A percentile compares a stretch with the other conserved stretches of the same genome.
phyloP scores from a whole-genome alignment of 1,284 basidiomycete genomes.

The Cerrena zonata region DNA sequence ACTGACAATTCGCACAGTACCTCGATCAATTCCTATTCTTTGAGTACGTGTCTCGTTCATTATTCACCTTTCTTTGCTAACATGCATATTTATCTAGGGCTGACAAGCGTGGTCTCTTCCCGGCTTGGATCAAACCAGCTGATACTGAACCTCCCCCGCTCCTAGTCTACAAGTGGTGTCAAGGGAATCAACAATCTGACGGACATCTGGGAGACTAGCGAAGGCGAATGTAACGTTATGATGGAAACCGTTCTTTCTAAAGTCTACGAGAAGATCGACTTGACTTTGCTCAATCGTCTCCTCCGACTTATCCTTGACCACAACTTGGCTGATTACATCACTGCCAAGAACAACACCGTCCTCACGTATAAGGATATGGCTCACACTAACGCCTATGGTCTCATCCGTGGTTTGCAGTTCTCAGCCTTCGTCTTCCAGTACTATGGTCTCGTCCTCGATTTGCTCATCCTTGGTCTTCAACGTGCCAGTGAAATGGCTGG shows the following conservation, averaged over 20 bases:
- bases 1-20: constrained; percentile 52
- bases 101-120: constrained; percentile 96
- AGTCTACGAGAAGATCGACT: constrained; percentile 96
- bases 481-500: constrained; percentile 96
- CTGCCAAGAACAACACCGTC: constrained; percentile 93
- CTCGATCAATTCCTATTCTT: constrained; percentile 88
- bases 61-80: constrained; percentile 3
- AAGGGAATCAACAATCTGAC: constrained; percentile 90
- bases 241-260: constrained; percentile 96
- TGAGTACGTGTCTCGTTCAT: too few relatives aligned
- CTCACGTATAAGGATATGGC: constrained; percentile 86
- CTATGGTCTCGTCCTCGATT: constrained; percentile 85
- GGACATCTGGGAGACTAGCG: constrained; percentile 93
- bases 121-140: constrained; percentile 94
- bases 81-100: too few relatives aligned
- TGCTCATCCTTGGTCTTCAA: constrained; percentile 89
- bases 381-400: constrained; percentile 85
- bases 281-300: constrained; percentile 89
- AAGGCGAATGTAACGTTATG: constrained; percentile 93
- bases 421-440: constrained; percentile 97
- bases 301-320: constrained; percentile 92
- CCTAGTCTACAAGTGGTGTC: constrained; percentile 95
- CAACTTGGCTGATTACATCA: constrained; percentile 96
- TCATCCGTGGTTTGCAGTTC: constrained; percentile 93
- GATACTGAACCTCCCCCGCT: constrained; percentile 92